Conservation (phyloP, 495 filamentous ascomycete species). For the Hyaloscypha hepaticicola region DNA sequence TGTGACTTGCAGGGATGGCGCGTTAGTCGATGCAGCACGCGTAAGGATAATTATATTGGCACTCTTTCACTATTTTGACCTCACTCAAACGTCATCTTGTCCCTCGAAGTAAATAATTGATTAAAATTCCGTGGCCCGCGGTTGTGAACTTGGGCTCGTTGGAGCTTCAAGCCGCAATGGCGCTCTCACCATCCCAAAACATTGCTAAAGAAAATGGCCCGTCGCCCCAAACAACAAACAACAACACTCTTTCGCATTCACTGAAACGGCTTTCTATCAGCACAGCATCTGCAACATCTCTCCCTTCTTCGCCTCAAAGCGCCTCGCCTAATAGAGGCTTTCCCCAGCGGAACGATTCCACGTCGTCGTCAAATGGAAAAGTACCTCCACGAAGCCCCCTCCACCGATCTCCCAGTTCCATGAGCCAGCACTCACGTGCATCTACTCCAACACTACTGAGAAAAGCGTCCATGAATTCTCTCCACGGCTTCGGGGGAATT, state of each 20-base stretch:
- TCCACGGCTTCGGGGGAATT: slow-evolving; percentile 35
- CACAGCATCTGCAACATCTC: slow-evolving; percentile 43
- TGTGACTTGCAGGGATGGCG: slow-evolving; percentile 10
- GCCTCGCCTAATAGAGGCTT: slow-evolving; percentile 35
- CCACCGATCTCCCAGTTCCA: slow-evolving; percentile 50
- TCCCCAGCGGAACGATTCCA: slow-evolving; percentile 19
- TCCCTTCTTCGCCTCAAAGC: slow-evolving; percentile 45
- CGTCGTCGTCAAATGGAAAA: slow-evolving; percentile 31
- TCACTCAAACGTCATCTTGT: neutral
- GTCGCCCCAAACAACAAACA: slow-evolving; percentile 26
- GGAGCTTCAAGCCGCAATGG: slow-evolving; percentile 20
- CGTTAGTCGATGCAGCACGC: slow-evolving; percentile 13
- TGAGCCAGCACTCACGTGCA: slow-evolving; percentile 45
- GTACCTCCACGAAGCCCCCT: slow-evolving; percentile 36
- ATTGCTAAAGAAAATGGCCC: slow-evolving; percentile 10
- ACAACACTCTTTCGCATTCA: slow-evolving; percentile 38
- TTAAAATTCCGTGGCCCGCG: neutral
- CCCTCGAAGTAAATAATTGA: neutral
- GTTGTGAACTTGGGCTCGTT: slow-evolving; percentile 7
- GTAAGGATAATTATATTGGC: neutral
- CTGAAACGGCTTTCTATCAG: slow-evolving; percentile 49
- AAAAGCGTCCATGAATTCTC: slow-evolving; percentile 57
- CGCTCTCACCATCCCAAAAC: slow-evolving; percentile 8
- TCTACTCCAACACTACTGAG: slow-evolving; percentile 47
- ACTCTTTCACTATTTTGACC: neutral